A percentile compares a stretch with the other conserved stretches of the same genome.
Conservation (phyloP, 2,329 filamentous ascomycete species). For the Exophiala sp. region DNA sequence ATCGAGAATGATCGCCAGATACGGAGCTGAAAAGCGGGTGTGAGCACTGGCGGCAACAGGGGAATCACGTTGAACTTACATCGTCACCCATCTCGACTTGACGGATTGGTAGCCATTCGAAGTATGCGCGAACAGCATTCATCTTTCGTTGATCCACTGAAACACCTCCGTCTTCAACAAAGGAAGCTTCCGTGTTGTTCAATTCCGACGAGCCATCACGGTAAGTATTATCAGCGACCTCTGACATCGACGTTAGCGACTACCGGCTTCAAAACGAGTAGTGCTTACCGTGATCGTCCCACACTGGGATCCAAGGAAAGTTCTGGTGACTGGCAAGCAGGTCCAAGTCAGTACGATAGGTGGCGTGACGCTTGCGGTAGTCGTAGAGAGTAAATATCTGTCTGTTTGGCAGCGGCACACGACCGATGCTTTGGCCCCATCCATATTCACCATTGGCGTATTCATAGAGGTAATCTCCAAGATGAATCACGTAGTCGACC, state of each 20-base stretch:
- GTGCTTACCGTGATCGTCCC: slow-evolving; percentile 56
- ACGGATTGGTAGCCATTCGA: slow-evolving; percentile 33
- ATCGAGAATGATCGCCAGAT: slow-evolving; percentile 67
- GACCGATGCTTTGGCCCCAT: slow-evolving; percentile 51
- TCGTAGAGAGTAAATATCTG: slow-evolving; percentile 47
- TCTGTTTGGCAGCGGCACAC: slow-evolving; percentile 52
- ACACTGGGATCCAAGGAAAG: slow-evolving; percentile 62
- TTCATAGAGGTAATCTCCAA: slow-evolving; percentile 61
- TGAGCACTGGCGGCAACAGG: slow-evolving; percentile 43
- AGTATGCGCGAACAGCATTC: slow-evolving; percentile 62
- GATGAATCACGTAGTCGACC: slow-evolving; percentile 58
- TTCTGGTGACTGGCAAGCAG: slow-evolving; percentile 54
- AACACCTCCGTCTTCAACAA: slow-evolving; percentile 55
- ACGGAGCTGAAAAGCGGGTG: slow-evolving; percentile 42
- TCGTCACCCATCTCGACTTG: slow-evolving; percentile 68
- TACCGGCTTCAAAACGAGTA: not conserved
- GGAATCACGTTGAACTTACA: slow-evolving; percentile 9
- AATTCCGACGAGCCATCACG: slow-evolving; percentile 58
- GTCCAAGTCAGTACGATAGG: slow-evolving; percentile 60
- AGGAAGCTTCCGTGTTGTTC: slow-evolving; percentile 66
- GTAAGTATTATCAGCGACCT: slow-evolving; percentile 64
- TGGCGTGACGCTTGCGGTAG: slow-evolving; percentile 58
- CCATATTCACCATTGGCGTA: slow-evolving; percentile 49
- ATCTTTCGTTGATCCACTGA: slow-evolving; percentile 70
- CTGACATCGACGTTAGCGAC: slow-evolving; percentile 18